Conservation (phyloP, 768 basidiomycete genomes). For the Pholiota conissans region DNA sequence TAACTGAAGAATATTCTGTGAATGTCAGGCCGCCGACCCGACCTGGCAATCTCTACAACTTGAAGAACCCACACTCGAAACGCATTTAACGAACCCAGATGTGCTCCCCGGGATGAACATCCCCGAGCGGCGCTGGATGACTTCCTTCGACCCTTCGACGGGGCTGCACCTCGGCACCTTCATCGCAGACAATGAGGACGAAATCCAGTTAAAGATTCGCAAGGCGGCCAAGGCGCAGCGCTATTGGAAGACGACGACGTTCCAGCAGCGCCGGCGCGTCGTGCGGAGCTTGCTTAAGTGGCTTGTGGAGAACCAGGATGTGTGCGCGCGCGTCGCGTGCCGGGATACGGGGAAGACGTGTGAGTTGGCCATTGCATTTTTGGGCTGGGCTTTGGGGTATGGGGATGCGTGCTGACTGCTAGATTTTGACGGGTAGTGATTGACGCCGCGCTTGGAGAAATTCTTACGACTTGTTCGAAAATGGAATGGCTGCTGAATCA, state of each 20-base stretch:
- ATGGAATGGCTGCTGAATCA: constrained; percentile 89
- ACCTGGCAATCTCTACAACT: constrained; percentile 58
- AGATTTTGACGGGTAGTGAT: constrained; percentile 54
- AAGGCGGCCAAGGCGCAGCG: constrained; percentile 66
- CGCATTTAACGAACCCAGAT: constrained; percentile 58
- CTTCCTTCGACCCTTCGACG: constrained; percentile 90
- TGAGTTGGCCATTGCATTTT: constrained; percentile 36
- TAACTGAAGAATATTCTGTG: not conserved
- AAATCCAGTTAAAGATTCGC: constrained; percentile 74
- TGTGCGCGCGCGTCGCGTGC: constrained; percentile 84
- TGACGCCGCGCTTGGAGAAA: constrained; percentile 93
- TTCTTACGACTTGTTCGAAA: constrained; percentile 93
- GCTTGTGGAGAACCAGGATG: constrained; percentile 89
- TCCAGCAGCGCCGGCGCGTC: constrained; percentile 78
- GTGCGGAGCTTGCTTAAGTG: constrained; percentile 87
- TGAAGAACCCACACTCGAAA: constrained; percentile 56
- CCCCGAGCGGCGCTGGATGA: constrained; percentile 68
- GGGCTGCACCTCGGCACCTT: constrained; percentile 78
- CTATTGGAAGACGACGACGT: constrained; percentile 74
- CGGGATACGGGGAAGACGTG: constrained; percentile 95
- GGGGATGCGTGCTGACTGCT: constrained; percentile 3
- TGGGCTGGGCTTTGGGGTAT: not conserved
- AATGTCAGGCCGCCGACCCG: constrained; percentile 58
- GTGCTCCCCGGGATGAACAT: constrained; percentile 51
- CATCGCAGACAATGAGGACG: constrained; percentile 69